phyloP scores from a whole-genome alignment of 768 basidiomycete species.

The Serendipita vermifera region DNA sequence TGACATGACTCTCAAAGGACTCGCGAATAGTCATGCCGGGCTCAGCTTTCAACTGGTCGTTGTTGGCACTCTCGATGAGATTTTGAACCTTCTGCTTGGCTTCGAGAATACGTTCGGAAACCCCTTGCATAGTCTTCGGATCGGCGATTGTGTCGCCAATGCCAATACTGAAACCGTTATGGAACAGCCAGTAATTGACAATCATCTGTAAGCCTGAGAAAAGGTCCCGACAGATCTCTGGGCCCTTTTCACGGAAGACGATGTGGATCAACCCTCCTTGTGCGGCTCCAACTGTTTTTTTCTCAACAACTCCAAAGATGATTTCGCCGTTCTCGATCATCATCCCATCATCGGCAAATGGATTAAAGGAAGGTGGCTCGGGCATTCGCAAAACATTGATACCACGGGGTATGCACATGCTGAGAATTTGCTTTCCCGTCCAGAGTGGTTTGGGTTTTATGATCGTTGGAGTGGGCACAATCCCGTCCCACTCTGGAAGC shows the following conservation, averaged over 20 bases:
- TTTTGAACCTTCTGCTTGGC: slow-evolving; percentile 68
- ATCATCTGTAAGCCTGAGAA: slow-evolving; percentile 92
- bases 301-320: slow-evolving; percentile 89
- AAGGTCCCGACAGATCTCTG: slow-evolving; percentile 74
- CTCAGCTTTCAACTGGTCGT: slow-evolving; percentile 74
- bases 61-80: slow-evolving; percentile 70
- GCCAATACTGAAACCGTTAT: slow-evolving; percentile 97
- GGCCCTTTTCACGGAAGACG: slow-evolving; percentile 95
- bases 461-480: slow-evolving; percentile 83
- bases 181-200: slow-evolving; percentile 97
- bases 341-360: slow-evolving; percentile 86
- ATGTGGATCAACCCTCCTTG: slow-evolving; percentile 92
- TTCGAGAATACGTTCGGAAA: slow-evolving; percentile 67
- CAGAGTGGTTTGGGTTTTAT: slow-evolving; percentile 94
- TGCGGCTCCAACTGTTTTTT: slow-evolving; percentile 96
- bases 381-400: slow-evolving; percentile 83
- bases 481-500: slow-evolving; percentile 96
- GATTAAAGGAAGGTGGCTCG: slow-evolving; percentile 65
- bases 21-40: slow-evolving; percentile 99
- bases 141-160: slow-evolving; percentile 99
- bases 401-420: slow-evolving; percentile 83
- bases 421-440: slow-evolving; percentile 95
- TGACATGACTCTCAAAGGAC: slow-evolving; percentile 89
- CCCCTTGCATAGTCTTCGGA: slow-evolving; percentile 69
- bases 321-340: slow-evolving; percentile 95